Evolutionary conservation across 148 eudicot species (phyloP).

Genomic region (Fallopia convolvulus): DNA sequence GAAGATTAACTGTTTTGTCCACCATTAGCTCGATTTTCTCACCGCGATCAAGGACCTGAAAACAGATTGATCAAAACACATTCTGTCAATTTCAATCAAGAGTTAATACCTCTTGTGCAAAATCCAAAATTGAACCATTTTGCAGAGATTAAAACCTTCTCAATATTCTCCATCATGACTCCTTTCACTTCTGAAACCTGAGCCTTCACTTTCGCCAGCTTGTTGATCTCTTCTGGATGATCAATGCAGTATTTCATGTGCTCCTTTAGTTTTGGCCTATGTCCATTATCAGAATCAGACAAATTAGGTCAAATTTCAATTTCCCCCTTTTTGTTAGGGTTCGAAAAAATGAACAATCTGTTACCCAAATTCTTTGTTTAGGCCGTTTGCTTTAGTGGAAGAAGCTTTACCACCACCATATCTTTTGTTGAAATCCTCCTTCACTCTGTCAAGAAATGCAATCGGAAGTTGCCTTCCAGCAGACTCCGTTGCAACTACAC

Average conservation of each 20-base stretch:
- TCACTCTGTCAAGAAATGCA: conserved; percentile 18
- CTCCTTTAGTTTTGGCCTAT: conserved; percentile 15
- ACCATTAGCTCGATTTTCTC: conserved; percentile 29
- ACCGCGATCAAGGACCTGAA: conserved; percentile 30
- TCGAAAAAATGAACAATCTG: background rate
- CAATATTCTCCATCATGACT: conserved; percentile 20
- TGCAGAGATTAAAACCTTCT: conserved; percentile 5
- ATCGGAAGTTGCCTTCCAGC: conserved; percentile 19
- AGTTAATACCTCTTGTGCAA: background rate
- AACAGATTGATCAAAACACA: background rate
- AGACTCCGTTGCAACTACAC: conserved; percentile 18
- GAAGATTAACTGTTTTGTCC: conserved; percentile 28
- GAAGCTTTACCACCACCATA: conserved; percentile 19
- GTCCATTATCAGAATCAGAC: background rate
- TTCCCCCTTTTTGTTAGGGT: background rate
- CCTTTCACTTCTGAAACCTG: conserved; percentile 19
- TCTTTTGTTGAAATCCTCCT: conserved; percentile 19
- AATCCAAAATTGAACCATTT: no score
- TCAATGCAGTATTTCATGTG: conserved; percentile 18
- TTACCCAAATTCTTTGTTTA: conserved; percentile 18
- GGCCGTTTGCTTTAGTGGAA: conserved; percentile 11
- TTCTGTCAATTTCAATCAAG: background rate
- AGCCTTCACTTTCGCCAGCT: conserved; percentile 19
- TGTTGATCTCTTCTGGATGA: conserved; percentile 18
- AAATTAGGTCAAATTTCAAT: background rate